Conservation (phyloP, 495 filamentous ascomycete genomes). For the Staphylotrichum tortipilum region DNA sequence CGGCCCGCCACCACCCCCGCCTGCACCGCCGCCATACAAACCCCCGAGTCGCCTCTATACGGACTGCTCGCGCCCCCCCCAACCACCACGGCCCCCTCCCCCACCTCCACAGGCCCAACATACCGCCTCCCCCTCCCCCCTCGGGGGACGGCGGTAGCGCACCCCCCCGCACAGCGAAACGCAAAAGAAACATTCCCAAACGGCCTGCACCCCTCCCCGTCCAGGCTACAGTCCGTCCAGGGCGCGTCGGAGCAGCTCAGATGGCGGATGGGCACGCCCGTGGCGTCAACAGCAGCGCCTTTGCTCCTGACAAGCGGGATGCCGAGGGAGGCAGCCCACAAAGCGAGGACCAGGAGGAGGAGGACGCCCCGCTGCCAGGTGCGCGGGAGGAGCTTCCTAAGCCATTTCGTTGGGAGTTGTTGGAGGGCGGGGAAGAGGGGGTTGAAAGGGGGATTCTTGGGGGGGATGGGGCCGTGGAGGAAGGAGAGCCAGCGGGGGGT, state of each 20-base stretch:
- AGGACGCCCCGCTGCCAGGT: slow-evolving; percentile 47
- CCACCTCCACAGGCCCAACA: slow-evolving; percentile 63
- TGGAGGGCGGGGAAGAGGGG: slow-evolving; percentile 61
- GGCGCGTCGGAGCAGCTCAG: slow-evolving; percentile 48
- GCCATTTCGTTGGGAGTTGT: slow-evolving; percentile 49
- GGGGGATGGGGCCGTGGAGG: slow-evolving; percentile 12
- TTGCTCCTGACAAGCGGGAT: slow-evolving; percentile 45
- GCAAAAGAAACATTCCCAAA: slow-evolving; percentile 58
- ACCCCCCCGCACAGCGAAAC: slow-evolving; percentile 76
- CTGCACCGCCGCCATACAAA: slow-evolving; percentile 27
- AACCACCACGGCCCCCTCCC: slow-evolving; percentile 61
- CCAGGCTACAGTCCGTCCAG: slow-evolving; percentile 65
- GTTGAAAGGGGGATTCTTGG: slow-evolving; percentile 36
- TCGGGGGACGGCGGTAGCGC: slow-evolving; percentile 53
- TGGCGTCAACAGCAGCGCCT: slow-evolving; percentile 51
- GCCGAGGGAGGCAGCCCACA: slow-evolving; percentile 61
- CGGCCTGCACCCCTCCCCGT: slow-evolving; percentile 68
- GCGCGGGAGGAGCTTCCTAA: slow-evolving; percentile 52
- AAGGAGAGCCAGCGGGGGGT: slow-evolving; percentile 2
- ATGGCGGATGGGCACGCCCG: slow-evolving; percentile 51
- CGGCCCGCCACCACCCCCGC: slow-evolving; percentile 66
- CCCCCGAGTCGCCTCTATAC: slow-evolving; percentile 74
- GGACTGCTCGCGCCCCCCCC: slow-evolving; percentile 49
- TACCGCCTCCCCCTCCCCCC: no score
- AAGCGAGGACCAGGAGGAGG: slow-evolving; percentile 48